phyloP scores from a whole-genome alignment of 768 basidiomycete species.

The Cystobasidium ongulense region DNA sequence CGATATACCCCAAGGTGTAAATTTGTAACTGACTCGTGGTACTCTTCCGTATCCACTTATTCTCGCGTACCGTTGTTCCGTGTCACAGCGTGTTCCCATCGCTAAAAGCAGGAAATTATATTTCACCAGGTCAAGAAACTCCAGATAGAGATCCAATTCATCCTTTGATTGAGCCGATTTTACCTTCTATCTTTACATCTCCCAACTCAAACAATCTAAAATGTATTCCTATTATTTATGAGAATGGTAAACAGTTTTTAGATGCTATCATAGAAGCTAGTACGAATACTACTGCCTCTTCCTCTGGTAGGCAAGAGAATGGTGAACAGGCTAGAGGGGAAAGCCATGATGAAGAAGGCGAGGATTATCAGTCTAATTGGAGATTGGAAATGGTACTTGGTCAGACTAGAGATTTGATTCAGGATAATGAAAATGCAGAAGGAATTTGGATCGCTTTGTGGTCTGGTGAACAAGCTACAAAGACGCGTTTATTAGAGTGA shows the following conservation, averaged over 20 bases:
- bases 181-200: slow-evolving; percentile 9
- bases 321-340: background rate
- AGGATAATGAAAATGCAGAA: background rate
- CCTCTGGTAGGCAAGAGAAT: background rate
- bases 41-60: background rate
- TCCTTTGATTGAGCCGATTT: slow-evolving; percentile 10
- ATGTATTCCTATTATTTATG: background rate
- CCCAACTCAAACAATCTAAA: background rate
- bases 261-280: background rate
- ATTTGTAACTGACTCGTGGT: no score
- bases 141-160: slow-evolving; percentile 22
- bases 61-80: no score
- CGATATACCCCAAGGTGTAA: no score
- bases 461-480: background rate
- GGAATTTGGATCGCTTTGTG: slow-evolving; percentile 21
- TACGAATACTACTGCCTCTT: background rate
- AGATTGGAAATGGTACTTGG: slow-evolving; percentile 28
- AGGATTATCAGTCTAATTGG: slow-evolving; percentile 8
- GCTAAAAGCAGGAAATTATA: slow-evolving; percentile 25
- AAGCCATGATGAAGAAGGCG: background rate
- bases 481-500: slow-evolving; percentile 19
- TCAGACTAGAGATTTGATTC: slow-evolving; percentile 4
- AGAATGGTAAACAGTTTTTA: background rate
- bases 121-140: slow-evolving; percentile 12
- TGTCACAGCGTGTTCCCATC: slow-evolving; percentile 27